Conservation (phyloP, 805 yeast species). For the Lachancea sp. region DNA sequence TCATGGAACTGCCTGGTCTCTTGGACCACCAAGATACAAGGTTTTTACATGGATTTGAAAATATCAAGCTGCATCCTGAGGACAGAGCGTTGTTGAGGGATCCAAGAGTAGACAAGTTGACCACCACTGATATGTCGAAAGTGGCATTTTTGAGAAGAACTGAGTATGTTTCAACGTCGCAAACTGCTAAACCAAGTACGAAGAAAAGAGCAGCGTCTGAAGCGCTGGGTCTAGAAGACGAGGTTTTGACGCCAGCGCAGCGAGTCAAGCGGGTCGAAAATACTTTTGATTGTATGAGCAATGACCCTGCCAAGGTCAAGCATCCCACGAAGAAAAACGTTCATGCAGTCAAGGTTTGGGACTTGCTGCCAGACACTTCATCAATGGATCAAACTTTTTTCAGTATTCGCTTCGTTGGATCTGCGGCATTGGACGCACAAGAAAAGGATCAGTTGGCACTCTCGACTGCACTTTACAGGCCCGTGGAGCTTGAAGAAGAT, state of each 20-base stretch:
- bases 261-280: conserved; percentile 50
- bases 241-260: conserved; percentile 23
- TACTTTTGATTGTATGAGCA: conserved; percentile 61
- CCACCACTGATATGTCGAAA: conserved; percentile 36
- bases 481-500: conserved; percentile 59
- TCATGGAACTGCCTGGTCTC: conserved; percentile 58
- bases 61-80: conserved; percentile 58
- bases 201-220: conserved; percentile 25
- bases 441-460: conserved; percentile 34
- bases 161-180: conserved; percentile 72
- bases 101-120: conserved; percentile 46
- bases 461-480: conserved; percentile 62
- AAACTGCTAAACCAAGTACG: conserved; percentile 33
- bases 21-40: conserved; percentile 54
- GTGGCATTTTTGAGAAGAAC: conserved; percentile 88
- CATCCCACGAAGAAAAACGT: conserved; percentile 77
- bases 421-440: conserved; percentile 39
- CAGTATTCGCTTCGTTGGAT: conserved; percentile 54
- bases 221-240: conserved; percentile 19
- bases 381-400: conserved; percentile 73
- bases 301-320: conserved; percentile 40
- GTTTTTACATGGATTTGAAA: conserved; percentile 36
- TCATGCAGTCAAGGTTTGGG: conserved; percentile 72
- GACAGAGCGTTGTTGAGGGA: conserved; percentile 75
- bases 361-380: conserved; percentile 84